A percentile compares a stretch with the other conserved stretches of the same genome.
Evolutionary conservation across 2,329 filamentous ascomycete species (phyloP).

Genomic region (Didymellaceae sp.): DNA sequence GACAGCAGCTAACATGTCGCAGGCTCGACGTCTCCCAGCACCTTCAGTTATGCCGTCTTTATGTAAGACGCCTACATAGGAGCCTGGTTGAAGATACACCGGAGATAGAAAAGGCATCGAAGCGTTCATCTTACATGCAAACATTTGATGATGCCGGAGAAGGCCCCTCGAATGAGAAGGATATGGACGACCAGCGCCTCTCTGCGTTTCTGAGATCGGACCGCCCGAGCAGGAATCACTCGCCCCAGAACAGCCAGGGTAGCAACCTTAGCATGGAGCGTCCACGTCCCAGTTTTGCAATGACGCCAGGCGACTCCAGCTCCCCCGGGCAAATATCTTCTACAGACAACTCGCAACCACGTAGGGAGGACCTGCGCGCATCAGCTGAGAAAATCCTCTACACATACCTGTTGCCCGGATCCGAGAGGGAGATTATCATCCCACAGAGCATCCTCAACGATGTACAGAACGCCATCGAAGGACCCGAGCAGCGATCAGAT

Average conservation of each 20-base stretch:
- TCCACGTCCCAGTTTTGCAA: constrained; percentile 65
- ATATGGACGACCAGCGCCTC: constrained; percentile 84
- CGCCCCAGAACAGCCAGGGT: constrained; percentile 56
- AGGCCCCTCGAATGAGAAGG: constrained; percentile 67
- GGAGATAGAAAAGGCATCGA: constrained; percentile 83
- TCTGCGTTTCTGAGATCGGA: constrained; percentile 82
- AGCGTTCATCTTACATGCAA: constrained; percentile 77
- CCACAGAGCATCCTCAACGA: constrained; percentile 85
- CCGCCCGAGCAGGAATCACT: constrained; percentile 53
- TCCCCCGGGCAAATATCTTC: constrained; percentile 59
- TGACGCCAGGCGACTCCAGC: constrained; percentile 64
- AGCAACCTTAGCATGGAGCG: constrained; percentile 62
- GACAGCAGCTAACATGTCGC: constrained; percentile 30
- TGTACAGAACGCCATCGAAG: constrained; percentile 87
- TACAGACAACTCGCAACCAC: constrained; percentile 39
- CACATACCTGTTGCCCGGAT: constrained; percentile 92
- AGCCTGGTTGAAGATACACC: constrained; percentile 94
- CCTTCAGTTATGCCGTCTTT: constrained; percentile 96
- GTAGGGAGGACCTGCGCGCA: constrained; percentile 81
- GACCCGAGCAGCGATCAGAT: constrained; percentile 83
- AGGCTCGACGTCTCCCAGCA: constrained; percentile 99
- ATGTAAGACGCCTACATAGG: constrained; percentile 91
- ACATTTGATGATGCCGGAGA: constrained; percentile 64
- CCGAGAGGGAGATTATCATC: constrained; percentile 93
- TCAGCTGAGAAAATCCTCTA: constrained; percentile 99